Evolutionary conservation across 495 filamentous ascomycete species (phyloP).

Genomic region (Baudoinia panamericana): DNA sequence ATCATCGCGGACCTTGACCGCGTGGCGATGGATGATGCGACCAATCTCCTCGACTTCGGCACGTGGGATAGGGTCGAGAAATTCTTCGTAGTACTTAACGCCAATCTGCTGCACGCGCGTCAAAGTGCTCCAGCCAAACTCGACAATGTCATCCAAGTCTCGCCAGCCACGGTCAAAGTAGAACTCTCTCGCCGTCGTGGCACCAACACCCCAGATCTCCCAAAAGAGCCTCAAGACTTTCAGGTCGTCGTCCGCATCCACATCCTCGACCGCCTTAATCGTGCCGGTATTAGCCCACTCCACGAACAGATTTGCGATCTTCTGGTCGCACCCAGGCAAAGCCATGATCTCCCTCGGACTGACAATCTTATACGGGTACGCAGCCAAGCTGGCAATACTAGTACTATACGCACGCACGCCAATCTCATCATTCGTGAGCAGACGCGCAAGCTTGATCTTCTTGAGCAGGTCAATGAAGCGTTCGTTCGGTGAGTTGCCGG

Average conservation of each 20-base stretch:
- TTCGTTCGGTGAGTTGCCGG: constrained; percentile 55
- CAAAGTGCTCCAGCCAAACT: constrained; percentile 64
- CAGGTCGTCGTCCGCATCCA: constrained; percentile 52
- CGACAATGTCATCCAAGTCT: constrained; percentile 70
- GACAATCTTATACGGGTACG: constrained; percentile 58
- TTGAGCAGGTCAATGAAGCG: constrained; percentile 62
- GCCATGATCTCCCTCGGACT: constrained; percentile 47
- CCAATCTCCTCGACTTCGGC: constrained; percentile 61
- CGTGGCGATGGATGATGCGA: constrained; percentile 46
- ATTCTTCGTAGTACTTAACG: constrained; percentile 89
- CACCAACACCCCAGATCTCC: constrained; percentile 81
- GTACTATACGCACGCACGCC: constrained; percentile 81
- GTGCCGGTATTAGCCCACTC: constrained; percentile 55
- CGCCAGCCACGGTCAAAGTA: constrained; percentile 65
- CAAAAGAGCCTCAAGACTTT: constrained; percentile 55
- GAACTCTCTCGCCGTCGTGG: constrained; percentile 69
- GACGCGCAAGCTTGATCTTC: constrained; percentile 58
- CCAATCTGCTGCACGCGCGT: constrained; percentile 82
- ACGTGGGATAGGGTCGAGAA: constrained; percentile 56
- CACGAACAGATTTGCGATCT: constrained; percentile 64
- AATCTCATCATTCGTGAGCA: constrained; percentile 58
- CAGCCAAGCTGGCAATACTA: constrained; percentile 66
- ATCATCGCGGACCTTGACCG: constrained; percentile 35
- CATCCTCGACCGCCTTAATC: constrained; percentile 48
- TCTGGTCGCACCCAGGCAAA: constrained; percentile 70